A percentile compares a stretch with the other conserved stretches of the same genome.
Conservation (phyloP, 805 yeast genomes). For the Yarrowia alimentaria region DNA sequence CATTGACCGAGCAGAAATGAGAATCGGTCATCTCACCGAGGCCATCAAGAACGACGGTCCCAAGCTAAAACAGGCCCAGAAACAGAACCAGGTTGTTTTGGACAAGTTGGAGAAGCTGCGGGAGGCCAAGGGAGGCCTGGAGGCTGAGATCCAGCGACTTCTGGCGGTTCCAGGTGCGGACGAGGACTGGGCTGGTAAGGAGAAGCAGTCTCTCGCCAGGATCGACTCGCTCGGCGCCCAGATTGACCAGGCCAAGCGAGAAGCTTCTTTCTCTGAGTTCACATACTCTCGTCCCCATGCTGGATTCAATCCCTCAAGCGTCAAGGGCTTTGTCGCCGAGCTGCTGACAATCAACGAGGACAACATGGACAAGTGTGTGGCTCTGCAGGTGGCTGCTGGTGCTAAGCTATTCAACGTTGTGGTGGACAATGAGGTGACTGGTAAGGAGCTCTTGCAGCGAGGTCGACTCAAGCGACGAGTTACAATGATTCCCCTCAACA, state of each 20-base stretch:
- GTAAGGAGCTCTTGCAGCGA: constrained; percentile 73
- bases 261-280: constrained; percentile 72
- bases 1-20: constrained; percentile 59
- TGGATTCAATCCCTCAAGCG: constrained; percentile 57
- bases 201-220: constrained; percentile 44
- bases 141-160: constrained; percentile 46
- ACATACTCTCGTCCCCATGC: constrained; percentile 63
- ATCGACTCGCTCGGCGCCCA: constrained; percentile 48
- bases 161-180: constrained; percentile 45
- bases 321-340: constrained; percentile 88
- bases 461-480: constrained; percentile 80
- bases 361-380: constrained; percentile 64
- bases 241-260: constrained; percentile 57
- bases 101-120: constrained; percentile 48
- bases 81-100: constrained; percentile 46
- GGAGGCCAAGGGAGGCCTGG: constrained; percentile 43
- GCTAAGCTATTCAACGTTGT: constrained; percentile 84
- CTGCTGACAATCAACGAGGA: constrained; percentile 62
- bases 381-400: constrained; percentile 93
- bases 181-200: constrained; percentile 33
- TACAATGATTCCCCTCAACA: constrained; percentile 88
- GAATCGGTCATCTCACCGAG: constrained; percentile 53
- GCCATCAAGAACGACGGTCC: constrained; percentile 48
- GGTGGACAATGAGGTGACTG: constrained; percentile 82
- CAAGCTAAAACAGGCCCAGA: constrained; percentile 49